Evolutionary conservation across 495 filamentous ascomycete species (phyloP), one percentile per base, ranked within the genome.

Genomic region (Acidomyces sp.): DNA sequence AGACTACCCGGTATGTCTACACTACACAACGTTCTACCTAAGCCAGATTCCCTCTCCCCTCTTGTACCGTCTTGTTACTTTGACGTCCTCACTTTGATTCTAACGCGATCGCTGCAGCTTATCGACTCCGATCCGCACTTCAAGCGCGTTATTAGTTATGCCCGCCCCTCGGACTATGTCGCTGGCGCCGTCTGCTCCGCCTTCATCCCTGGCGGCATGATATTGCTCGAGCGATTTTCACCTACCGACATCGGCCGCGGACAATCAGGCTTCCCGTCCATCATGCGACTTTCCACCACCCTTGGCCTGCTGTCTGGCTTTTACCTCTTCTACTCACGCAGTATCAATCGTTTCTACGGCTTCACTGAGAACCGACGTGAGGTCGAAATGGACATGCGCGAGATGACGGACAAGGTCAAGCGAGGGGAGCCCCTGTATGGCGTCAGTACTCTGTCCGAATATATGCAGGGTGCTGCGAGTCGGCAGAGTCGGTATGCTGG

Each of bases 341-440:
- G 82, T 27, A 70, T 65, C 29, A 41, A 46, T 26, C 84, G 90
- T 34, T 95, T 97, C 67, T 94, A 94, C 69, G 90, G 90, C 47
- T 81, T 83, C 65, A 74, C 72, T 23, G 90, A 97, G 59, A 96
- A 97, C 64, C 62, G 74, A 30, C 76, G 92, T 41, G 90, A 97
- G 56, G 65, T 87, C 21, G 83, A 94, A 28, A 81, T 88, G 77
- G 90, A 97, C 57, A 97, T 94, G 85, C 74, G 72, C 40, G 90
- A 97, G 68, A 97, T 97, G 90, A 86, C 93, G 3, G 72, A 76
- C 55, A 86, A 83, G 59, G 86, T 95, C 52, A 96, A 96, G 69
- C 74, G 67, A 34, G 87, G 85, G 34, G 71, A 93, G 62, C 75
- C 92, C 15, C 63, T 96, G n/a, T 97, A 97, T 59, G 90, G 90